phyloP scores from a whole-genome alignment of 2,329 filamentous ascomycete species.

The Hawksworthiomyces lignivorus region DNA sequence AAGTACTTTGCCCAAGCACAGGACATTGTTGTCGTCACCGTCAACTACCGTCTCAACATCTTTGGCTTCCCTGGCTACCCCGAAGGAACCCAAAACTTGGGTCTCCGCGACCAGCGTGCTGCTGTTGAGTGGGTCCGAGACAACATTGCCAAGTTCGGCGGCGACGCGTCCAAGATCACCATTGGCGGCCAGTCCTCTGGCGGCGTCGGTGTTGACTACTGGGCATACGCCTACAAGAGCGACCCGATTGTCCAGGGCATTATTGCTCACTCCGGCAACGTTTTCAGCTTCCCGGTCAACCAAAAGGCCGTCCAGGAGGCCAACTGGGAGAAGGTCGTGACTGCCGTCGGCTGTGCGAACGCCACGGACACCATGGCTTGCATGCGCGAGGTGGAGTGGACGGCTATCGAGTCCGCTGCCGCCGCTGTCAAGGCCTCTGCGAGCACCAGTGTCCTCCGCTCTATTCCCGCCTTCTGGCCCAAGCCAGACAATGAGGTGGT shows the following conservation, averaged over 20 bases:
- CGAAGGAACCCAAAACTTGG: slow-evolving; percentile 30
- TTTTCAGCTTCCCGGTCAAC: slow-evolving; percentile 37
- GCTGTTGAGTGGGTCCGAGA: slow-evolving; percentile 42
- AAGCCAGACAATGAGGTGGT: slow-evolving; percentile 31
- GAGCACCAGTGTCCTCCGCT: slow-evolving; percentile 28
- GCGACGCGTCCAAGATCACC: slow-evolving; percentile 31
- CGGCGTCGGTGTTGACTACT: slow-evolving; percentile 31
- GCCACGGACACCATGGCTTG: slow-evolving; percentile 25
- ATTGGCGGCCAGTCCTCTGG: slow-evolving; percentile 40
- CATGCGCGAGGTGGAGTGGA: slow-evolving; percentile 28
- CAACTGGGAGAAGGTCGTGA: slow-evolving; percentile 35
- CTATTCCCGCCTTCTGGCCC: slow-evolving; percentile 34
- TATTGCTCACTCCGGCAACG: slow-evolving; percentile 38
- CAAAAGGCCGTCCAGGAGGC: slow-evolving; percentile 23
- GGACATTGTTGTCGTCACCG: slow-evolving; percentile 37
- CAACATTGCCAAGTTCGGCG: slow-evolving; percentile 40
- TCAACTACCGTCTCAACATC: slow-evolving; percentile 38
- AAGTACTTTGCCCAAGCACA: slow-evolving; percentile 33
- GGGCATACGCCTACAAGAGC: slow-evolving; percentile 38
- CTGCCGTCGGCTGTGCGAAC: slow-evolving; percentile 29
- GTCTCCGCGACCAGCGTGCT: slow-evolving; percentile 40
- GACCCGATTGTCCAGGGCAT: slow-evolving; percentile 42
- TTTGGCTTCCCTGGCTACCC: slow-evolving; percentile 33
- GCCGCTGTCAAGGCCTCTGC: slow-evolving; percentile 24
- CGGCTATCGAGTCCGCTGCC: slow-evolving; percentile 29